A percentile compares a stretch with the other conserved stretches of the same genome.
Evolutionary conservation across 495 filamentous ascomycete species (phyloP).

Genomic region (Podospora appendiculata): DNA sequence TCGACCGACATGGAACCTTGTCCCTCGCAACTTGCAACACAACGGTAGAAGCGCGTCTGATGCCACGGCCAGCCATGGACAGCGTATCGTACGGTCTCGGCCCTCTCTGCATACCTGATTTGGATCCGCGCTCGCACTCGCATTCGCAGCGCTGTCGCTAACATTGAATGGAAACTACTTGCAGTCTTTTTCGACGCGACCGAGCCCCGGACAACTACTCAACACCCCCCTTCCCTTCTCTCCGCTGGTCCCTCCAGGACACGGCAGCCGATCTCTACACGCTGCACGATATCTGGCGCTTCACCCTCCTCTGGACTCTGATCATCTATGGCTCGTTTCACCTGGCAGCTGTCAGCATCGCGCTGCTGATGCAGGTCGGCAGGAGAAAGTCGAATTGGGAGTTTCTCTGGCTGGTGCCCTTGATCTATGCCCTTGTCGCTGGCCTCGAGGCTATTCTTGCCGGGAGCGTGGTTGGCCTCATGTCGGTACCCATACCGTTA

Average conservation of each 20-base stretch:
- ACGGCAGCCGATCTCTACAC: slow-evolving; percentile 66
- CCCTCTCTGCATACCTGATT: background rate
- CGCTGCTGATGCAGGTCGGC: slow-evolving; percentile 60
- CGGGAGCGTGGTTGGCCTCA: slow-evolving; percentile 78
- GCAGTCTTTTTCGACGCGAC: slow-evolving; percentile 21
- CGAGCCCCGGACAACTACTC: slow-evolving; percentile 58
- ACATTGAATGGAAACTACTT: background rate
- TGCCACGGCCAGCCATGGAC: slow-evolving; percentile 7
- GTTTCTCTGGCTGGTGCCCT: slow-evolving; percentile 66
- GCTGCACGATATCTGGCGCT: slow-evolving; percentile 77
- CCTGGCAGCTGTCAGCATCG: slow-evolving; percentile 61
- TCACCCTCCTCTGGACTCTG: slow-evolving; percentile 85
- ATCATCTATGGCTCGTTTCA: slow-evolving; percentile 61
- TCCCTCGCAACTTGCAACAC: background rate
- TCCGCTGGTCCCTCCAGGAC: slow-evolving; percentile 62
- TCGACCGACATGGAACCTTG: too few species aligned
- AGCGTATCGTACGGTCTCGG: slow-evolving; percentile 8
- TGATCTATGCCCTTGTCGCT: slow-evolving; percentile 66
- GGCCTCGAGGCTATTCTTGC: slow-evolving; percentile 77
- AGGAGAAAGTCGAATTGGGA: slow-evolving; percentile 55
- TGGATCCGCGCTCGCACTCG: background rate
- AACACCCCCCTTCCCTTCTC: slow-evolving; percentile 75
- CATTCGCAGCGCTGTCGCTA: background rate
- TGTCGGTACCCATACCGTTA: slow-evolving; percentile 53
- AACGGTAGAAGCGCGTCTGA: background rate